Conservation (phyloP, 352 stramenopile genomes). For the Globisporangium ultimum region DNA sequence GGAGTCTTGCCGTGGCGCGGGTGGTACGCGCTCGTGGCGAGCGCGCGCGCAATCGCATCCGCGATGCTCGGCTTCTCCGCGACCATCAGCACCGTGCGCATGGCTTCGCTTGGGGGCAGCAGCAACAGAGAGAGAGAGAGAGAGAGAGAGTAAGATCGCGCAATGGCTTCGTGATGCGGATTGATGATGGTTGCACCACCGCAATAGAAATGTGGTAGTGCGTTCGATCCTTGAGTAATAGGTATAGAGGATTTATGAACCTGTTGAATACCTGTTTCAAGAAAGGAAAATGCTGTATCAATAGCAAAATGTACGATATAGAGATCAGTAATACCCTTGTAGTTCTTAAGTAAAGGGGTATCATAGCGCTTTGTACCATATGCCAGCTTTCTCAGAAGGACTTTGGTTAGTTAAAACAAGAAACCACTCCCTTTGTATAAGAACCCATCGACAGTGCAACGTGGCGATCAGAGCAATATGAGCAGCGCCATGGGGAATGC, state of each 20-base stretch:
- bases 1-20: slow-evolving; percentile 34
- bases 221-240: no score
- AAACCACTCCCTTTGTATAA: background rate
- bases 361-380: no score
- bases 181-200: no score
- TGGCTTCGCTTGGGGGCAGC: background rate
- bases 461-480: background rate
- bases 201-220: no score
- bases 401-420: background rate
- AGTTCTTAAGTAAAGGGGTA: background rate
- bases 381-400: no score
- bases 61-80: slow-evolving; percentile 74
- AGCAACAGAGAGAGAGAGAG: no score
- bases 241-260: no score
- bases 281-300: no score
- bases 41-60: slow-evolving; percentile 45
- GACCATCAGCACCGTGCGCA: slow-evolving; percentile 57
- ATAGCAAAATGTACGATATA: no score
- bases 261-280: no score
- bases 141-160: no score
- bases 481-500: background rate
- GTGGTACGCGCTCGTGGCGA: slow-evolving; percentile 22
- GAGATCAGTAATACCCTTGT: background rate
- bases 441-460: background rate
- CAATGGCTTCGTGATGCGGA: background rate